Base-by-base conservation (phyloP, 1,139 yeast genomes). In the Scheffersomyces lignicola region DNA sequence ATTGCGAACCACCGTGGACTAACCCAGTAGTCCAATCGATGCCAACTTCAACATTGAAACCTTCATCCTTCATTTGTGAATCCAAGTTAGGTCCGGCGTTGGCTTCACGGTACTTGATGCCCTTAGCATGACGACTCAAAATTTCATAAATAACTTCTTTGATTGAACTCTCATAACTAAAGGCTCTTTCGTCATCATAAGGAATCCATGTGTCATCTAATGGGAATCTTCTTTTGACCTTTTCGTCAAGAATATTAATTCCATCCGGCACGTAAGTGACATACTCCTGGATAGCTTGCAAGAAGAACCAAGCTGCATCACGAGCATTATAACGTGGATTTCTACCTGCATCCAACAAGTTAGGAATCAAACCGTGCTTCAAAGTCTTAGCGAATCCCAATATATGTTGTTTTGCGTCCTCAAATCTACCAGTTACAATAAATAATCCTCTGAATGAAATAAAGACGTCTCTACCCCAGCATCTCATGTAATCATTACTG, bases 401-500 rank as follows among this genome's bases (percentile, higher is more conserved):
- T 42, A 92, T 87, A 54, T 92, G 97, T 32, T 65, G 60, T 49
- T 73, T 81, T 1, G 97, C 97, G 38, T 83, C 92, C 3, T 83
- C 86, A 51, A 57, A 78, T 38, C 97, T 71, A 11, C 84, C 94
- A 0, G 96, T 76, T 1, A 84, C 82, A 26, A 90, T 62, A 41
- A 89, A 63, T 33, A 90, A 68, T 0, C 98, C 98, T 44, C 96
- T 70, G 37, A 85, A 71, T 0, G 96, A 76, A 37, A 92, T 83
- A 54, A 92, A 92, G 2, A 89, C 95, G 62, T 92, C 98, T 54
- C 98, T 76, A 20, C 98, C 98, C 98, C 98, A 92, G 56, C 97
- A 88, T 60, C 98, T 75, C 96, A 90, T 89, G 58, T 86, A 89
- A 47, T 83, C 88, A 39, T 75, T 76, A 52, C 94, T 81, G 59